Base-by-base conservation (phyloP, 306 rosid species). In the Chamaecrista fasciculata region DNA sequence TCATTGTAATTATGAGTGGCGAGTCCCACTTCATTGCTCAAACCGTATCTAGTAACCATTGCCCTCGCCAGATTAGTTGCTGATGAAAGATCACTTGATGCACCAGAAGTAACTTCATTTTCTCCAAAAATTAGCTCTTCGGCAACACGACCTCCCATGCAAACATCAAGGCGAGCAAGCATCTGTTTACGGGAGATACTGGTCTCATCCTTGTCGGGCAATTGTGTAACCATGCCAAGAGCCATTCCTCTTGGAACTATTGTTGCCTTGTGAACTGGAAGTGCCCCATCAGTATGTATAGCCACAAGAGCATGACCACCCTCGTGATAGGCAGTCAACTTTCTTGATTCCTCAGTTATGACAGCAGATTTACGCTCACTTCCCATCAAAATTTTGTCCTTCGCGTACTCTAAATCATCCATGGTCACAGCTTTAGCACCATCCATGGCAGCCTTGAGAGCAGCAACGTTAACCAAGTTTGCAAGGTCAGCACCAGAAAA, bases 301-400 rank as follows among this genome's bases (percentile, higher is more conserved):
- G 98, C 97, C 76, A 90, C 98, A 44, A 93, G 92, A 62, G 97
- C 97, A 74, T 88, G 98, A 8, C 97, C 97, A 46, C 96, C 94
- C 84, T 93, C 97, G 25, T 90, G 98, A 65, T 86, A 93, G 59
- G 96, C 98, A 18, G 92, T 88, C 23, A 75, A 44, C 84, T 31
- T 88, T 62, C 94, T 78, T 12, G 87, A 77, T 68, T 90, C 89
- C 11, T 90, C 91, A 44, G 97, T 85, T 80, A 88, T 86, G 49
- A 86, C 84, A 8, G 96, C 96, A 0, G 98, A 90, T 66, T 93
- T 90, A 19, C 96, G 94, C 64, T 90, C 97, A 70, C 86, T 93
- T 80, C 98, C 98, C 98, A 93, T 93, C 87, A 86, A 65, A 68
- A 93, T 85, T 79, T 86, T 93, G 76, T 93, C 98, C 80, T 84